phyloP scores from a whole-genome alignment of 2,329 filamentous ascomycete genomes.

The Paraphoma chrysanthemicola region DNA sequence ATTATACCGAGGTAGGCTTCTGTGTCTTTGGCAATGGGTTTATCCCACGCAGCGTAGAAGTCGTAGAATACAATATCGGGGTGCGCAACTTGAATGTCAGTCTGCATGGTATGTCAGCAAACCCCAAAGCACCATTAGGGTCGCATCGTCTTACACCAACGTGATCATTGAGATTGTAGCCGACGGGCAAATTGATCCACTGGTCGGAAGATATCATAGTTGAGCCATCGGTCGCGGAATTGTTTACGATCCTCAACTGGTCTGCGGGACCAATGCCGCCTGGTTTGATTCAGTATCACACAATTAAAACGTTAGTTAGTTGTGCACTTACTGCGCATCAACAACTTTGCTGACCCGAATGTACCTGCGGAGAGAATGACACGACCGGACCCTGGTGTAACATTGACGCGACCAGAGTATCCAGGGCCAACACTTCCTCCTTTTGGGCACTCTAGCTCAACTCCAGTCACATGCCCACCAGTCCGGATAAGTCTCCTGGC shows the following conservation, averaged over 20 bases:
- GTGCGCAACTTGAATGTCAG: constrained; percentile 58
- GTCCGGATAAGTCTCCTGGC: constrained; percentile 69
- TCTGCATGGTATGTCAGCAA: constrained; percentile 38
- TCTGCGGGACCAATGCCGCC: constrained; percentile 67
- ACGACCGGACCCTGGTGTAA: constrained; percentile 64
- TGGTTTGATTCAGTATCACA: constrained; percentile 1
- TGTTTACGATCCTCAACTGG: constrained; percentile 51
- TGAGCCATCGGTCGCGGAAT: constrained; percentile 45
- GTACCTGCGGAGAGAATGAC: constrained; percentile 72
- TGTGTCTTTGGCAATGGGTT: constrained; percentile 46
- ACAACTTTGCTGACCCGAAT: constrained; percentile 70
- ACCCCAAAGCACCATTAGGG: background rate
- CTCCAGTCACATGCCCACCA: constrained; percentile 67
- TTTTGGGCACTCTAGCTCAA: constrained; percentile 66
- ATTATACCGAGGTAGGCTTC: constrained; percentile 48
- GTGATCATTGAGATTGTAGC: constrained; percentile 56
- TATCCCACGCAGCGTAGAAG: constrained; percentile 65
- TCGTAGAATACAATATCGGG: constrained; percentile 64
- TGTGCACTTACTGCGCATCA: constrained; percentile 61
- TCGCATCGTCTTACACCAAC: constrained; percentile 49
- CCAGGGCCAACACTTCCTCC: constrained; percentile 49
- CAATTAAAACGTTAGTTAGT: background rate
- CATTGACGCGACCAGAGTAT: constrained; percentile 62
- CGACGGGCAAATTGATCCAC: constrained; percentile 58
- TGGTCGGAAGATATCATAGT: constrained; percentile 51